Conservation (phyloP, 225 moss, liverwort and hornwort species). For the Rhytidiadelphus loreus region DNA sequence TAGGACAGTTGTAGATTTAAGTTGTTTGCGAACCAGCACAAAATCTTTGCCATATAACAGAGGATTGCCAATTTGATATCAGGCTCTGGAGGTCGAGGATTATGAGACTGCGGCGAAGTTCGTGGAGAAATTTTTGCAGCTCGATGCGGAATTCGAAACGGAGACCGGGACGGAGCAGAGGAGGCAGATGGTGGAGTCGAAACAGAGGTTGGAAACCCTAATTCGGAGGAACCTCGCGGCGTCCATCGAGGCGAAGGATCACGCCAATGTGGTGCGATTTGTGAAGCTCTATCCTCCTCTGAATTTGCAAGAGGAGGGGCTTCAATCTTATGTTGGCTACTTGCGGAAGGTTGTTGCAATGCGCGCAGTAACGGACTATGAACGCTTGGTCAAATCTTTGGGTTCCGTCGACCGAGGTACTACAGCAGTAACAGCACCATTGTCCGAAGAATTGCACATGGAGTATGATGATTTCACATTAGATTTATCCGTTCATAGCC, state of each 20-base stretch:
- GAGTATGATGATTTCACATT: neutral
- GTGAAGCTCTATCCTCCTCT: constrained; percentile 84
- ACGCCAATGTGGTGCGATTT: constrained; percentile 70
- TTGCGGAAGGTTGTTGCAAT: constrained; percentile 67
- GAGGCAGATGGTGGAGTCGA: constrained; percentile 60
- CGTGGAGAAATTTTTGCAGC: constrained; percentile 73
- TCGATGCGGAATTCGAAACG: constrained; percentile 56
- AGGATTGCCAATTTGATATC: neutral
- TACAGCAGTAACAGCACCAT: neutral
- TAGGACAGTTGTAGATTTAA: neutral
- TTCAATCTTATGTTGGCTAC: constrained; percentile 67
- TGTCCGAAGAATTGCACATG: neutral
- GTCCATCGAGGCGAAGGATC: constrained; percentile 72
- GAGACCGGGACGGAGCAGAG: constrained; percentile 47
- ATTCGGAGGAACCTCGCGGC: constrained; percentile 60
- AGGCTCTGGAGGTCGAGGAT: constrained; percentile 61
- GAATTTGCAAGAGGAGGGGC: constrained; percentile 77
- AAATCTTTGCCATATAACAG: neutral
- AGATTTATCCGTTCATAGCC: neutral
- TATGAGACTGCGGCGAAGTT: constrained; percentile 86
- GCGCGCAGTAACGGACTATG: constrained; percentile 57
- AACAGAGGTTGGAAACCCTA: constrained; percentile 61
- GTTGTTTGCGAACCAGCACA: neutral
- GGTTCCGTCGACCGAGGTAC: neutral
- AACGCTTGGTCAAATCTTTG: constrained; percentile 40